Conservation (phyloP, 257 asterid species). For the Solanum verrucosum region DNA sequence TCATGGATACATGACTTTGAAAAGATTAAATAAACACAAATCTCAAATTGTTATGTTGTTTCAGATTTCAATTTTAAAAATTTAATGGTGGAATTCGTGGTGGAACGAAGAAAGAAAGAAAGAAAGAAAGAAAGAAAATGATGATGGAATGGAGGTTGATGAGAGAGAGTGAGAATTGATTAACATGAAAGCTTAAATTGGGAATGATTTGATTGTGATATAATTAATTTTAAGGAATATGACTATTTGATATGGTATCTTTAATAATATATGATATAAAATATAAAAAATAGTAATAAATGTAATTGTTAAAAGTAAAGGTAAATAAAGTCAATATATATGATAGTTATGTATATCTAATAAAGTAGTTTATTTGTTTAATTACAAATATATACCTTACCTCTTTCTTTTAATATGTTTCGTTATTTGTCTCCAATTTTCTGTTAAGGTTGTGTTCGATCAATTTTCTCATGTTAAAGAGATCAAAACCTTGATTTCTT, state of each 20-base stretch:
- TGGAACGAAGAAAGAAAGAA: background rate
- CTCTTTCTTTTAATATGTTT: background rate
- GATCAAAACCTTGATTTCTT: background rate
- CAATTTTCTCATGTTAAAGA: background rate
- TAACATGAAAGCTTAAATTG: background rate
- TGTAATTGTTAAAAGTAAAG: no score
- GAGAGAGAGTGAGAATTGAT: no score
- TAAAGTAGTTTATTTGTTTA: no score
- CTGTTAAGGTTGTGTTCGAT: background rate
- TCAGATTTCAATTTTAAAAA: no score
- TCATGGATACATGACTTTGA: background rate
- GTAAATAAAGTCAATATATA: no score
- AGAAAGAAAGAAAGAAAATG: no score
- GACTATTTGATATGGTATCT: background rate
- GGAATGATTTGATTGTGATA: background rate
- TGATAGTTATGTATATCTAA: no score
- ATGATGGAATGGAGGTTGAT: no score
- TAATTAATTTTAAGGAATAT: background rate
- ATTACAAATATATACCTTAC: background rate
- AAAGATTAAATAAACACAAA: background rate
- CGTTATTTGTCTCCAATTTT: no score
- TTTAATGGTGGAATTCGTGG: background rate
- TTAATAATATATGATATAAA: no score
- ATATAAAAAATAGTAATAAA: no score
- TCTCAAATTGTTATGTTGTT: background rate